These are phyloP conservation scores for Rhynchosporium agropyri DNA, from an alignment of 2,329 filamentous ascomycete genomes.

Conservation along the genomic window DNA sequence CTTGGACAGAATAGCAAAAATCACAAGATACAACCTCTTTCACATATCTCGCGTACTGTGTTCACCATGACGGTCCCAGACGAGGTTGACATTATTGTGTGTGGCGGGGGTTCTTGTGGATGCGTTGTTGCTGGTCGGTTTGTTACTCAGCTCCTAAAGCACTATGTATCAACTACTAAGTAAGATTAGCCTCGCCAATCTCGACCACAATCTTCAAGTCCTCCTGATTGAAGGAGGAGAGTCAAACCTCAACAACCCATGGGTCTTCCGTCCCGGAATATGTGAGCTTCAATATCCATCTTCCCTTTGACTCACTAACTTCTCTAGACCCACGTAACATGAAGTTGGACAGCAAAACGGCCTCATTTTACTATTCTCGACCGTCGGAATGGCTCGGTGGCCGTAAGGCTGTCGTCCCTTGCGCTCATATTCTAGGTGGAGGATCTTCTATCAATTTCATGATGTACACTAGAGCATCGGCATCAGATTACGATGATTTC, in stretches of 20 bases:
- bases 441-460: constrained; percentile 64
- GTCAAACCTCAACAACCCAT: constrained; percentile 55
- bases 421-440: constrained; percentile 60
- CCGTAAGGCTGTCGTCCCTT: constrained; percentile 51
- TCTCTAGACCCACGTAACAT: constrained; percentile 39
- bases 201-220: constrained; percentile 49
- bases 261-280: constrained; percentile 54
- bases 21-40: not conserved
- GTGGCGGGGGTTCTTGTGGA: constrained; percentile 52
- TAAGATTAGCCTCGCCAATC: constrained; percentile 51
- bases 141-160: constrained; percentile 4
- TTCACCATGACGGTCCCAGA: constrained; percentile 39
- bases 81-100: constrained; percentile 56
- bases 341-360: constrained; percentile 50
- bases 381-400: constrained; percentile 60
- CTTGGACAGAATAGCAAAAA: constrained; percentile 12
- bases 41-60: constrained; percentile 1
- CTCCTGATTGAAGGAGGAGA: constrained; percentile 57
- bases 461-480: constrained; percentile 52
- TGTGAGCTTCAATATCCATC: constrained; percentile 49
- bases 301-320: constrained; percentile 19
- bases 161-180: constrained; percentile 13
- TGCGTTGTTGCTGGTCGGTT: constrained; percentile 52
- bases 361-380: constrained; percentile 75
- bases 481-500: constrained; percentile 56